Base-by-base conservation (phyloP, 768 basidiomycete genomes). In the Gymnopilus dilepis region DNA sequence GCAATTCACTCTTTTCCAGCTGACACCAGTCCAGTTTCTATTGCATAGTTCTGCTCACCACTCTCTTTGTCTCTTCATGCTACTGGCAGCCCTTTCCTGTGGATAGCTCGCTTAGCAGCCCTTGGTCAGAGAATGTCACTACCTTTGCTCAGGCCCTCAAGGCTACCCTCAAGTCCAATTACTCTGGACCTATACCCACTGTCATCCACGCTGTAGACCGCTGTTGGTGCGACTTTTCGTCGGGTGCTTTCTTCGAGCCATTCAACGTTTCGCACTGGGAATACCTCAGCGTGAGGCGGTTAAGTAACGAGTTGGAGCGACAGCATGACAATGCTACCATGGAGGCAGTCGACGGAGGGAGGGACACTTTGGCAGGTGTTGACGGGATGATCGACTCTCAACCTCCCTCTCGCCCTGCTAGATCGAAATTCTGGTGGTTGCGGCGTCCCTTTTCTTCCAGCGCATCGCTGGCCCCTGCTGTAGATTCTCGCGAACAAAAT, bases 31-130 rank as follows among this genome's bases (percentile, higher is more conserved):
- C 1, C 60, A 95, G 93, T 69, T 92, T 94, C 72, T 95, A 95
- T 72, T 95, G 93, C 80, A 89, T 95, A 57, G 81, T 92, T 22
- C 82, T 95, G 21, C 85, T 95, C 13, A 82, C 86, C 0, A 90
- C 92, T n/a, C 82, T 94, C 51, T 94, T 93, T 72, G 80, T 92
- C 62, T 91, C 93, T 15, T 91, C 93, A 17, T 95, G 93, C 72
- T 94, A 94, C 74, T 94, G 93, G 93, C 90, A 91, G 63, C 91
- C 94, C 30, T 85, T 92, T 59, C 84, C 88, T 22, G 73, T 87
- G 48, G 83, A 87, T 62, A 85, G 82, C 26, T 78, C 82, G 0
- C 85, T 94, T 60, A 82, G 85, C 12, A 72, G 70, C 17, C 88
- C 90, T 9, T 92, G 89, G 89, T 74, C 86, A 4, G 79, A 83